Conservation (phyloP, 805 yeast genomes). For the Zygosaccharomyces kombuchaensis region DNA sequence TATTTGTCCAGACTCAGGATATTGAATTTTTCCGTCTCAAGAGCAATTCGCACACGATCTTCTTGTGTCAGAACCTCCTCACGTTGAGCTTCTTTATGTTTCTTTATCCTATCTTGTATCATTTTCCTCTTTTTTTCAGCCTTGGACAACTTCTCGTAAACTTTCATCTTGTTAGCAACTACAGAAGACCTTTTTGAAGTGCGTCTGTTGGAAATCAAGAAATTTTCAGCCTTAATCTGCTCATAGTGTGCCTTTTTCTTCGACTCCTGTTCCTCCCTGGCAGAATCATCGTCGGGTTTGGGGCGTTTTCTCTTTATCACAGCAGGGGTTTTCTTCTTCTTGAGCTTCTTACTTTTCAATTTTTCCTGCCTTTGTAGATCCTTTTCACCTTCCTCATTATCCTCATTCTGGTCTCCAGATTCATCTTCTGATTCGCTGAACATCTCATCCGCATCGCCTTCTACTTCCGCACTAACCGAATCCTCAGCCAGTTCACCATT, state of each 20-base stretch:
- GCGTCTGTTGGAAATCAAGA: conserved; percentile 54
- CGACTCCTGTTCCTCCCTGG: conserved; percentile 26
- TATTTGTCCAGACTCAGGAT: conserved; percentile 67
- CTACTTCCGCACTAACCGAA: conserved; percentile 13
- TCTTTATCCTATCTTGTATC: conserved; percentile 40
- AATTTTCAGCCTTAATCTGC: conserved; percentile 45
- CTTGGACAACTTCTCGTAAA: conserved; percentile 64
- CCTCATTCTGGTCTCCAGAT: conserved; percentile 45
- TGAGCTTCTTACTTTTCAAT: conserved; percentile 25
- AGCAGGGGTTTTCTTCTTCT: conserved; percentile 30
- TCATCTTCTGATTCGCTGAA: conserved; percentile 32
- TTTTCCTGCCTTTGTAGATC: conserved; percentile 46
- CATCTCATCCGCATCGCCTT: conserved; percentile 31
- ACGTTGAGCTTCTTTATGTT: conserved; percentile 45
- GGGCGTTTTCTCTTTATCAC: conserved; percentile 32
- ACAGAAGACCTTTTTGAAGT: conserved; percentile 77
- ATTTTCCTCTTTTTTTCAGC: conserved; percentile 56
- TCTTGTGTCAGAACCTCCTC: conserved; percentile 39
- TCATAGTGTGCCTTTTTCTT: conserved; percentile 24
- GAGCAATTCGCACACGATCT: conserved; percentile 64
- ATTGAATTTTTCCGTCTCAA: conserved; percentile 78
- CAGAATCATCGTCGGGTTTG: conserved; percentile 19
- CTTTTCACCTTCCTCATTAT: conserved; percentile 60
- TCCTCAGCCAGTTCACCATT: conserved; percentile 30
- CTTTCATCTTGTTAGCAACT: conserved; percentile 68